These are phyloP conservation scores for Chamaecyparis obtusa DNA, from an alignment of 75 land plant species.

Conservation along the genomic window DNA sequence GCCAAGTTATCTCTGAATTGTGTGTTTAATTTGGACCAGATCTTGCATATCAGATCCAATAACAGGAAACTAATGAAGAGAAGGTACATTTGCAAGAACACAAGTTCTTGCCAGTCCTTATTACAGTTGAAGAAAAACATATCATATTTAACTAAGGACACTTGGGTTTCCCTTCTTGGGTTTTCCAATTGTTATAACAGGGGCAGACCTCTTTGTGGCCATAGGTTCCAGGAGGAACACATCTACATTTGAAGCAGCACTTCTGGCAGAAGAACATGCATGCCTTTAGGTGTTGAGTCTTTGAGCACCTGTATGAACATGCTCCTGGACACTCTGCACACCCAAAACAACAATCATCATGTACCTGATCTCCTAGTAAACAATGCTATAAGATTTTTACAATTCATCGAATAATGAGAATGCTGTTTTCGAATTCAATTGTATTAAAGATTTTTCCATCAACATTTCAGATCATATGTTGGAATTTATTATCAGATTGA, in stretches of 20 bases:
- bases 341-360: not conserved
- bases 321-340: slow-evolving; percentile 25
- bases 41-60: not conserved
- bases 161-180: slow-evolving; percentile 25
- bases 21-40: not conserved
- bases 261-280: slow-evolving; percentile 31
- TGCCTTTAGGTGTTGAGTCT: slow-evolving; percentile 15
- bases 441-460: no score
- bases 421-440: no score
- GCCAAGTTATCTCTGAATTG: not conserved
- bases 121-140: not conserved
- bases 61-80: not conserved
- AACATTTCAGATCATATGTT: no score
- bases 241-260: slow-evolving; percentile 31
- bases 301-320: slow-evolving; percentile 29
- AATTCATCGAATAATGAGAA: no score
- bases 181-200: slow-evolving; percentile 38
- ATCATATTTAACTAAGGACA: slow-evolving; percentile 18
- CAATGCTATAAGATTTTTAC: not conserved
- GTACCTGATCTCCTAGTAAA: not conserved
- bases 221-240: slow-evolving; percentile 35
- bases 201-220: slow-evolving; percentile 39
- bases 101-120: not conserved
- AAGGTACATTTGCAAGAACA: not conserved
- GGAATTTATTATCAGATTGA: no score